Evolutionary conservation across 305 asterid genomes (phyloP).

Genomic region (Fraxinus xanthoxyloides): DNA sequence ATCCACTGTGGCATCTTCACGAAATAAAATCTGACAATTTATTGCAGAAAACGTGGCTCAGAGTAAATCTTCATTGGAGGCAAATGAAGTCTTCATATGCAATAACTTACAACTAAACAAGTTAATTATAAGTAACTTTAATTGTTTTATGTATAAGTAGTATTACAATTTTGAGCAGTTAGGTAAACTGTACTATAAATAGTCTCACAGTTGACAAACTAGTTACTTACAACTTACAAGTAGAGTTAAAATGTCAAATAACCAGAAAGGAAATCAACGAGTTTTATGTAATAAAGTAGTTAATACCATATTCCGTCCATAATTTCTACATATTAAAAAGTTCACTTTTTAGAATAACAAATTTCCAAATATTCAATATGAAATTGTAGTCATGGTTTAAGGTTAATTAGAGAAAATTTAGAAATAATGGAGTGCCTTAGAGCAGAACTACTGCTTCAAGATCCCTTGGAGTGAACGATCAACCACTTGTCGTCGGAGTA

Average conservation of each 20-base stretch:
- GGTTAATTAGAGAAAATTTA: background rate
- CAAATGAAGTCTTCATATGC: conserved; percentile 11
- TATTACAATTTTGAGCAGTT: background rate
- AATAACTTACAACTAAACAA: background rate
- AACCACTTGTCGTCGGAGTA: background rate
- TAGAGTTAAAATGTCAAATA: background rate
- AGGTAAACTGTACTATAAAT: background rate
- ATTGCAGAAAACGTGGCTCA: background rate
- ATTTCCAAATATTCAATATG: background rate
- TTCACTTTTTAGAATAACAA: background rate
- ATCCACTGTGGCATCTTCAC: conserved; percentile 99
- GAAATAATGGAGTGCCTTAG: background rate
- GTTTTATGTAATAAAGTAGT: background rate
- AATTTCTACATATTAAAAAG: background rate
- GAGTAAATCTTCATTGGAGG: conserved; percentile 6
- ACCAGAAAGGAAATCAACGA: background rate
- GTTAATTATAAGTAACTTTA: background rate
- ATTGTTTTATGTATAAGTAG: background rate
- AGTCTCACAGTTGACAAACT: background rate
- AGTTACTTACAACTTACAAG: background rate
- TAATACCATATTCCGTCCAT: background rate
- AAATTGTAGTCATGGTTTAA: background rate
- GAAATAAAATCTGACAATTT: conserved; percentile 69
- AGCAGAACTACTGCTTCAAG: background rate
- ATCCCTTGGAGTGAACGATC: background rate